phyloP scores from a whole-genome alignment of 2,329 filamentous ascomycete genomes.

The Phaeoacremonium minimum region DNA sequence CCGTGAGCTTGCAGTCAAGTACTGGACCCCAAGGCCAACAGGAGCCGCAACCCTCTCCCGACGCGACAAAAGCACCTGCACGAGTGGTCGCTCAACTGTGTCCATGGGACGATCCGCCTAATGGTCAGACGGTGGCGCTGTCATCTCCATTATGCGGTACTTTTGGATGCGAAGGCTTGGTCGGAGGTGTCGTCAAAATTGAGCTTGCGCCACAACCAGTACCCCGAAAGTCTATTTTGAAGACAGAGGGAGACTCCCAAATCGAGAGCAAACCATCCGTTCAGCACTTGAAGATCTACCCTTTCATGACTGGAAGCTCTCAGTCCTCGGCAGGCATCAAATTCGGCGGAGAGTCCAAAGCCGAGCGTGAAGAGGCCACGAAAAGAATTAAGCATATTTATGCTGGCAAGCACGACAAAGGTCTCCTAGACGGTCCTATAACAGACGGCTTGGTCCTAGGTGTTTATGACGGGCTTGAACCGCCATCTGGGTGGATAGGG shows the following conservation, averaged over 20 bases:
- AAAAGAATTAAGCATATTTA: slow-evolving; percentile 72
- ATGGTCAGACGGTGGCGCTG: slow-evolving; percentile 73
- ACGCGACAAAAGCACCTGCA: slow-evolving; percentile 47
- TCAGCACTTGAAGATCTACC: slow-evolving; percentile 69
- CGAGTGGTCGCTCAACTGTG: slow-evolving; percentile 74
- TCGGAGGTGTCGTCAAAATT: slow-evolving; percentile 83
- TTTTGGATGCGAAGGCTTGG: slow-evolving; percentile 66
- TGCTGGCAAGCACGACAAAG: slow-evolving; percentile 49
- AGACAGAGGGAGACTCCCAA: slow-evolving; percentile 31
- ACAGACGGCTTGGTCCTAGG: slow-evolving; percentile 83
- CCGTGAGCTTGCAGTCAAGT: slow-evolving; percentile 68
- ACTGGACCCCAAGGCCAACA: slow-evolving; percentile 63
- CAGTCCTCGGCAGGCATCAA: slow-evolving; percentile 65
- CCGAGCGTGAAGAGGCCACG: slow-evolving; percentile 72
- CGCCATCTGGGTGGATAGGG: slow-evolving; percentile 68
- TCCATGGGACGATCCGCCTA: slow-evolving; percentile 83
- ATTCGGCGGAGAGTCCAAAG: slow-evolving; percentile 83
- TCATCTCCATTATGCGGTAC: slow-evolving; percentile 73
- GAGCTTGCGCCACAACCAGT: slow-evolving; percentile 75
- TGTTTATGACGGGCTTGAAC: slow-evolving; percentile 47
- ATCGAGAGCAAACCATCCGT: slow-evolving; percentile 16
- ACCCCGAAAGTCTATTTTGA: slow-evolving; percentile 54
- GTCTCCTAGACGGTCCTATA: slow-evolving; percentile 75
- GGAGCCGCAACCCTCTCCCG: slow-evolving; percentile 58
- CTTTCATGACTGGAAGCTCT: slow-evolving; percentile 59